Percentiles rank a stretch among this genome's conserved stretches.
These are phyloP conservation scores for Nemania sp. DNA, from an alignment of 2,329 filamentous ascomycete species.

Conservation along the genomic window DNA sequence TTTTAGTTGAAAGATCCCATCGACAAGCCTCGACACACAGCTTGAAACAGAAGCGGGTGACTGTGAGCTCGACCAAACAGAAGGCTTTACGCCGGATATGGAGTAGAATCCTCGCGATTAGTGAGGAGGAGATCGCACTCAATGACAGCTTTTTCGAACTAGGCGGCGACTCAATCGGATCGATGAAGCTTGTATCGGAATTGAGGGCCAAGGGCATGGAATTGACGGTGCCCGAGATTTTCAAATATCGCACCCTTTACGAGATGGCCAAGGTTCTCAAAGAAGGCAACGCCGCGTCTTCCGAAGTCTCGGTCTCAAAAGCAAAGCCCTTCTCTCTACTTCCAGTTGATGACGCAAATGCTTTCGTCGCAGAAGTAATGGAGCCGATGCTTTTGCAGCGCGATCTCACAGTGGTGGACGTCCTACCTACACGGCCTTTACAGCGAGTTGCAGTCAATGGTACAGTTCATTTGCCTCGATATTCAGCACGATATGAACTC, in stretches of 20 bases:
- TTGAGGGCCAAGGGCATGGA: slow-evolving; percentile 51
- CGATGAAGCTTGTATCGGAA: slow-evolving; percentile 64
- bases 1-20: slow-evolving; percentile 35
- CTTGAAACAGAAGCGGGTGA: slow-evolving; percentile 39
- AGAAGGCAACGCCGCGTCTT: slow-evolving; percentile 35
- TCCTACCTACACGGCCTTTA: slow-evolving; percentile 61
- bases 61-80: slow-evolving; percentile 48
- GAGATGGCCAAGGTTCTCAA: slow-evolving; percentile 58
- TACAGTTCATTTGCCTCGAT: slow-evolving; percentile 60
- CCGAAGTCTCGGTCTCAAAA: slow-evolving; percentile 27
- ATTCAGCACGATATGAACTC: slow-evolving; percentile 65
- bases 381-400: slow-evolving; percentile 54
- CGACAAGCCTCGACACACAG: slow-evolving; percentile 17
- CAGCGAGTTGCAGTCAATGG: slow-evolving; percentile 62
- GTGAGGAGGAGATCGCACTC: slow-evolving; percentile 51
- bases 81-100: slow-evolving; percentile 51
- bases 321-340: slow-evolving; percentile 57
- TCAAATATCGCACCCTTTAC: slow-evolving; percentile 50
- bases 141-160: slow-evolving; percentile 64
- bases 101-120: slow-evolving; percentile 50
- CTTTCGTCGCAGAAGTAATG: slow-evolving; percentile 53
- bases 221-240: slow-evolving; percentile 59
- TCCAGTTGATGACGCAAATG: slow-evolving; percentile 42
- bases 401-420: slow-evolving; percentile 55
- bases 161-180: slow-evolving; percentile 62